These are phyloP conservation scores for Cyclospora cayetanensis DNA, from an alignment of 169 alveolate genomes.

Conservation along the genomic window DNA sequence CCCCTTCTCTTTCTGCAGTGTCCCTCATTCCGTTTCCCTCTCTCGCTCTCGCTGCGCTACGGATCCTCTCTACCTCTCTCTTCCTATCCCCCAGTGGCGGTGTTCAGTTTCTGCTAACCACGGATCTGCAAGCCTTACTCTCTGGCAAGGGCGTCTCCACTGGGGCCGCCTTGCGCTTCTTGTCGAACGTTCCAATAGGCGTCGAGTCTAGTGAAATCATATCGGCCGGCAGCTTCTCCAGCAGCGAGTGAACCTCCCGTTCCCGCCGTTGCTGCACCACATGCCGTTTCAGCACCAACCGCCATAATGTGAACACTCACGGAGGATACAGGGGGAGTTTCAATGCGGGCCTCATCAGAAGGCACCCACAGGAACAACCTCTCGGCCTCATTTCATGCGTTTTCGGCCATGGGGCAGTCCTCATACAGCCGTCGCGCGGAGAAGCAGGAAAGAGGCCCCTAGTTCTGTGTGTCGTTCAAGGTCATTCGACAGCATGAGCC, in stretches of 20 bases:
- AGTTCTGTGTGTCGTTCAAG: no score
- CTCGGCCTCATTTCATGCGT: background rate
- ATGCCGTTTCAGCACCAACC: background rate
- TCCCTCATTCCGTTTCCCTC: no score
- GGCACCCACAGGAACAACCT: background rate
- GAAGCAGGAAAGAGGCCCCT: no score
- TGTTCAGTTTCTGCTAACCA: no score
- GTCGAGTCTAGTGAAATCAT: constrained; percentile 78
- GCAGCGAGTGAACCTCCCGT: constrained; percentile 85
- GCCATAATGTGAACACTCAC: background rate
- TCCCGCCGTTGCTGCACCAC: constrained; percentile 81
- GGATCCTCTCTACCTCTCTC: no score
- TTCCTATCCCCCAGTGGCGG: no score
- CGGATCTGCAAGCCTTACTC: no score
- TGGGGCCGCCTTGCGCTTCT: background rate
- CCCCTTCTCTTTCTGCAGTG: no score
- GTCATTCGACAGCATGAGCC: background rate
- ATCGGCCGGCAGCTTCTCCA: constrained; percentile 92
- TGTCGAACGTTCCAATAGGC: background rate
- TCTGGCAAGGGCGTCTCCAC: background rate
- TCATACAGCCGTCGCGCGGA: no score
- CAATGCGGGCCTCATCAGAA: background rate
- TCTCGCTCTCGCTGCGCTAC: no score
- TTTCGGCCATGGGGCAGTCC: no score
- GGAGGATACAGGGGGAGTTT: background rate